Evolutionary conservation across 1,139 yeast genomes (phyloP).

Genomic region (Candida albicans): DNA sequence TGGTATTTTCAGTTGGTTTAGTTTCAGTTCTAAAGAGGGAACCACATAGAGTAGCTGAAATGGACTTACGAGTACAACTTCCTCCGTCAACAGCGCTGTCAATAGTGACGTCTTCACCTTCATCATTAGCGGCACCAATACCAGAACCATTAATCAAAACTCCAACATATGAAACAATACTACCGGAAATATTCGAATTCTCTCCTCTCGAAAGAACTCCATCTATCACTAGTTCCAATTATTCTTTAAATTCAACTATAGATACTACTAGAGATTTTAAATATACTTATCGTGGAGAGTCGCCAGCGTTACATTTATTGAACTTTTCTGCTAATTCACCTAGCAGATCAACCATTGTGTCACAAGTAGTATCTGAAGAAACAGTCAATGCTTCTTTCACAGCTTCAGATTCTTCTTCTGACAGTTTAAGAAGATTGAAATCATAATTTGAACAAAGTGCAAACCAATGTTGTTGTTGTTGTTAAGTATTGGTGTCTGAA

Average conservation of each 20-base stretch:
- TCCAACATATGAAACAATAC: neutral
- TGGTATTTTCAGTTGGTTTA: too few relatives aligned
- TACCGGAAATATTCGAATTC: neutral
- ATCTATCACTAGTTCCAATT: slow-evolving; percentile 3
- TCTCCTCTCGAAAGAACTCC: neutral
- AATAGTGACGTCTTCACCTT: too few relatives aligned
- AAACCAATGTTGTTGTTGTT: too few relatives aligned
- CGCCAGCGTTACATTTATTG: slow-evolving; percentile 2
- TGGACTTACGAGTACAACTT: too few relatives aligned
- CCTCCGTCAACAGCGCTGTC: too few relatives aligned
- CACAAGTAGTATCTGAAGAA: neutral
- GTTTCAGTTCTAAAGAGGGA: too few relatives aligned
- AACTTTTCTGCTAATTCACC: neutral
- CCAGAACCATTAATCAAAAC: neutral
- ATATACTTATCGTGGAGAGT: slow-evolving; percentile 2
- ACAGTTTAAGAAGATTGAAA: neutral
- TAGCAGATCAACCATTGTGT: neutral
- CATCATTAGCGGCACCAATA: neutral
- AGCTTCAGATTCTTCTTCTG: neutral
- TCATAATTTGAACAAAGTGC: too few relatives aligned
- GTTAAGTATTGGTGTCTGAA: too few relatives aligned
- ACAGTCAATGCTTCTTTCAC: neutral
- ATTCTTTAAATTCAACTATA: slow-evolving; percentile 1
- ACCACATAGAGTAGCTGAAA: too few relatives aligned
- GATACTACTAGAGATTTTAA: slow-evolving; percentile 3